A percentile compares a stretch with the other conserved stretches of the same genome.
These are phyloP conservation scores for Rhypophila decipiens DNA, from an alignment of 495 filamentous ascomycete species.

Conservation along the genomic window DNA sequence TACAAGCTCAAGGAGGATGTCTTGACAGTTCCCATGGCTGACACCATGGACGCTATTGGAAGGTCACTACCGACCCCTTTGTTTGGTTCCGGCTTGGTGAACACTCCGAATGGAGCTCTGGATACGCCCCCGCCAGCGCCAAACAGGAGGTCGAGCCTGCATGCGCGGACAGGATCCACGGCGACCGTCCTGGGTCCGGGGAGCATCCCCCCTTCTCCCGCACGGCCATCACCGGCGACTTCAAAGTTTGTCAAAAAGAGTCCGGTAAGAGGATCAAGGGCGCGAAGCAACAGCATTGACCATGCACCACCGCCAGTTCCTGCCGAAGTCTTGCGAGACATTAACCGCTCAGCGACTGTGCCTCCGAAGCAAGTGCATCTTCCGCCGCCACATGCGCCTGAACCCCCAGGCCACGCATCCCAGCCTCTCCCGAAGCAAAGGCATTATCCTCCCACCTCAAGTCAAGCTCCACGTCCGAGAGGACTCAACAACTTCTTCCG, in stretches of 20 bases:
- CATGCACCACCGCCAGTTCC: conserved; percentile 5
- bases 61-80: conserved; percentile 25
- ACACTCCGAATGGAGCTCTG: conserved; percentile 4
- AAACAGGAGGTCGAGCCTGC: conserved; percentile 37
- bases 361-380: conserved; percentile 20
- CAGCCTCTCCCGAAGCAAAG: conserved; percentile 25
- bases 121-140: conserved; percentile 29
- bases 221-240: conserved; percentile 11
- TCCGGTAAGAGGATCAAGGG: conserved; percentile 14
- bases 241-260: conserved; percentile 24
- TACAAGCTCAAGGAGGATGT: conserved; percentile 22
- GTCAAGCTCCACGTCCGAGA: conserved; percentile 27
- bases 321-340: conserved; percentile 5
- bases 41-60: conserved; percentile 30
- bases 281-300: conserved; percentile 37
- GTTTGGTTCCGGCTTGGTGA: conserved; percentile 20
- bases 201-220: conserved; percentile 12
- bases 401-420: conserved; percentile 7
- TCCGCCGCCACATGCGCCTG: conserved; percentile 12
- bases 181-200: conserved; percentile 6
- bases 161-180: conserved; percentile 28
- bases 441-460: conserved; percentile 41
- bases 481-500: conserved; percentile 38
- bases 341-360: conserved; percentile 22
- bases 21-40: conserved; percentile 24